Conservation (phyloP, 306 rosid species). For the Prosopis cineraria region DNA sequence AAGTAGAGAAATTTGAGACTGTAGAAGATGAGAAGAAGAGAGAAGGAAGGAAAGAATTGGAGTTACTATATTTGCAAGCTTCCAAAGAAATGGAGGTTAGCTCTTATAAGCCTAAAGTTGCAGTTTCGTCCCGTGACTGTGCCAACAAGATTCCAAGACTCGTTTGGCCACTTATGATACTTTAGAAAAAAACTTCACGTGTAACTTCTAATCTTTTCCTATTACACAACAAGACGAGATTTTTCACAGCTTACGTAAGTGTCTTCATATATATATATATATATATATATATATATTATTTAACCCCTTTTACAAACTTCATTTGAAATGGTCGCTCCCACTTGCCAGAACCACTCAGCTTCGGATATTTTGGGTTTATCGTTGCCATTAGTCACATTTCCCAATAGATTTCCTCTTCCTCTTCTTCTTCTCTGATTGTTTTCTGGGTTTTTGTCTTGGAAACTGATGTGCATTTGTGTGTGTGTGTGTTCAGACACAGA, state of each 20-base stretch:
- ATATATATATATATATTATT: too few species aligned
- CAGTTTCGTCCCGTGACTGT: slow-evolving; percentile 68
- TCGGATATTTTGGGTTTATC: not conserved
- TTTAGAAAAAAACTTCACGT: not conserved
- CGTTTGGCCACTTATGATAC: slow-evolving; percentile 22
- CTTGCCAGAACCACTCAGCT: not conserved
- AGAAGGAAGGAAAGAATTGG: not conserved
- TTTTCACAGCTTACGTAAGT: not conserved
- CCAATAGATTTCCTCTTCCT: not conserved
- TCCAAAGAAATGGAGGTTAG: slow-evolving; percentile 29
- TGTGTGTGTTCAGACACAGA: not conserved
- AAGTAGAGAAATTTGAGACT: slow-evolving; percentile 23
- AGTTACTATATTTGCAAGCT: slow-evolving; percentile 11
- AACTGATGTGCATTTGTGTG: not conserved
- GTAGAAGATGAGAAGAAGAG: slow-evolving; percentile 16
- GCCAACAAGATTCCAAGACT: slow-evolving; percentile 44
- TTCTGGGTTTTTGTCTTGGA: not conserved
- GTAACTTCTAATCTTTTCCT: not conserved
- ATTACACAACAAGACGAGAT: not conserved
- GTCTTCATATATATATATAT: not conserved
- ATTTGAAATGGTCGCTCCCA: too few species aligned
- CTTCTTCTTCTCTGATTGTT: not conserved
- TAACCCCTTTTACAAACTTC: not conserved
- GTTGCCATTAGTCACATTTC: not conserved
- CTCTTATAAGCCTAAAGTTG: slow-evolving; percentile 6